A percentile compares a stretch with the other conserved stretches of the same genome.
These are phyloP conservation scores for Aspergillus haitiensis DNA, from an alignment of 495 filamentous ascomycete species.

Conservation along the genomic window DNA sequence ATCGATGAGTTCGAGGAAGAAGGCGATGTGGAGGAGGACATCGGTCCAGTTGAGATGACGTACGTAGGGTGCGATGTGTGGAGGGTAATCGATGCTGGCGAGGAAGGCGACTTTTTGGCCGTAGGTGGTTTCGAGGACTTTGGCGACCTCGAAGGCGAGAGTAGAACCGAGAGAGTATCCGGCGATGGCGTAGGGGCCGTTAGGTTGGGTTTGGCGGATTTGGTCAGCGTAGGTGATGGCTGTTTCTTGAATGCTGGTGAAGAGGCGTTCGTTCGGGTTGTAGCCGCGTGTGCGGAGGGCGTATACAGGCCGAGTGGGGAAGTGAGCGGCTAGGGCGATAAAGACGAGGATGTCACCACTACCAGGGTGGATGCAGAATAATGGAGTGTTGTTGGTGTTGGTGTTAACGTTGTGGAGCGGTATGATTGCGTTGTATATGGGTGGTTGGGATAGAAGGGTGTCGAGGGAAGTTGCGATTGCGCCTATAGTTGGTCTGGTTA, in stretches of 20 bases:
- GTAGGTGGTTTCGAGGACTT: neutral
- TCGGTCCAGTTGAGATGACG: constrained; percentile 12
- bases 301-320: constrained; percentile 32
- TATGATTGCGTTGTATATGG: constrained; percentile 49
- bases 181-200: constrained; percentile 5
- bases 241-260: constrained; percentile 12
- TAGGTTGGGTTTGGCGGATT: constrained; percentile 23
- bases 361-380: constrained; percentile 56
- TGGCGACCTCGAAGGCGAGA: neutral
- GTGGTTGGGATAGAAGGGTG: constrained; percentile 7
- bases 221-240: constrained; percentile 39
- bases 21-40: constrained; percentile 11
- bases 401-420: constrained; percentile 37
- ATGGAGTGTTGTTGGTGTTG: constrained; percentile 35
- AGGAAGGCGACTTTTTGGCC: neutral
- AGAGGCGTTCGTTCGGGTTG: neutral
- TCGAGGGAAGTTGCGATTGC: constrained; percentile 35
- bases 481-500: constrained; percentile 24
- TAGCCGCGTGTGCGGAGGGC: neutral
- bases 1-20: constrained; percentile 18
- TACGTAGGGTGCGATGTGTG: constrained; percentile 8
- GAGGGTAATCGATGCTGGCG: constrained; percentile 10
- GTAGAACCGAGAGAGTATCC: neutral
- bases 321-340: constrained; percentile 42
- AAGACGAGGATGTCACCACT: constrained; percentile 56